Evolutionary conservation across 495 filamentous ascomycete genomes (phyloP).

Genomic region (Tuber borchii): DNA sequence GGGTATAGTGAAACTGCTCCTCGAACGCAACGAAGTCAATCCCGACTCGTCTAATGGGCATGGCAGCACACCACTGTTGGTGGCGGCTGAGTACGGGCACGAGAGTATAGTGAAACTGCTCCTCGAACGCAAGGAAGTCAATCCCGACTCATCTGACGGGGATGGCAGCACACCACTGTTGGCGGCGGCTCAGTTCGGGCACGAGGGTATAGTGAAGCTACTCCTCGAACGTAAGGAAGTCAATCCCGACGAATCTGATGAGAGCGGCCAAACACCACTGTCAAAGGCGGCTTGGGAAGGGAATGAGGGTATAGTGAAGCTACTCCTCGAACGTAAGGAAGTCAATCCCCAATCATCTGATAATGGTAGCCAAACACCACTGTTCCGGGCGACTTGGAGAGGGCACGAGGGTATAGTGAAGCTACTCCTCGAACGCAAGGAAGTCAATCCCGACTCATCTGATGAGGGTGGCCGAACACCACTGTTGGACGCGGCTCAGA

Average conservation of each 20-base stretch:
- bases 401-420: slow-evolving; percentile 32
- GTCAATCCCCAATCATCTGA: too few relatives aligned
- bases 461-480: background rate
- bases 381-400: fast-evolving
- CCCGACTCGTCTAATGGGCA: too few relatives aligned
- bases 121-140: too few relatives aligned
- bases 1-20: slow-evolving; percentile 30
- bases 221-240: slow-evolving; percentile 30
- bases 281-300: slow-evolving; percentile 20
- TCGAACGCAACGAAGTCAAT: too few relatives aligned
- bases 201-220: slow-evolving; percentile 38
- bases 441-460: slow-evolving; percentile 15
- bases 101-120: background rate
- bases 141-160: too few relatives aligned
- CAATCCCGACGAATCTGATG: slow-evolving; percentile 22
- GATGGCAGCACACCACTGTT: slow-evolving; percentile 45
- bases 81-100: too few relatives aligned
- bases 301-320: too few relatives aligned
- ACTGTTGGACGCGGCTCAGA: background rate
- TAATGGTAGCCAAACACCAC: too few relatives aligned
- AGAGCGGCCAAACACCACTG: slow-evolving; percentile 38
- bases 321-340: too few relatives aligned
- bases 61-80: too few relatives aligned
- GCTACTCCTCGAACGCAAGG: slow-evolving; percentile 25
- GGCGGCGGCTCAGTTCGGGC: slow-evolving; percentile 42